Base-by-base conservation (phyloP, 345 rosid genomes). In the Cardiospermum halicacabum region DNA sequence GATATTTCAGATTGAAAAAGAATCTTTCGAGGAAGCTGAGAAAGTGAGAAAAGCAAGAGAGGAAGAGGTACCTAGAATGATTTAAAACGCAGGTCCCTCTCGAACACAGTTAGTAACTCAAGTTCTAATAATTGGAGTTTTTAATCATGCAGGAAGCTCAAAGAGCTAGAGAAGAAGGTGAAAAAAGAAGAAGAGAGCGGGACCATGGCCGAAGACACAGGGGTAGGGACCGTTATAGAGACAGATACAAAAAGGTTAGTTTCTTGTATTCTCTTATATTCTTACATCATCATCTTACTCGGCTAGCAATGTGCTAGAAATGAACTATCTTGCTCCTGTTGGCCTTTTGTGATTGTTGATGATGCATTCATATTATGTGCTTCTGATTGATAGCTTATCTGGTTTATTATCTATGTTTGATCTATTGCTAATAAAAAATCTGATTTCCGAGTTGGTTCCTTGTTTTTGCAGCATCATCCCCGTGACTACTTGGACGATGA, bases 151-250 rank as follows among this genome's bases (percentile, higher is more conserved):
- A 80, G 84, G 84, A 80, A 72, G 84, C 81, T 58, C 81, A 69
- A 47, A 66, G 79, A 72, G 81, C 84, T 3, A 66, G 79, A 72
- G 81, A 74, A 53, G 84, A 80, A 60, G 79, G 81, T 28, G 84
- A 80, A 80, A 80, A 66, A 70, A 74, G 84, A 65, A 80, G 77
- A 54, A 66, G 51, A 66, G 81, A 80, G 11, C 66, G 84, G 51
- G 81, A 81, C 22, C 22, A 77, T 18, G 84, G 77, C 56, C 58
- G 79, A 18, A 74, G 71, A 32, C 3, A 72, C 53, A 49, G 71
- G 32, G 71, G 66, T 21, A 50, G 69, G 68, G 75, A 65, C 13
- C 69, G 74, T 37, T 59, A 74, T 31, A 69, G 76, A 64, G 79
- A 77, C 53, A 74, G 32, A 74, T 65, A 77, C 59, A 67, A 72